These are phyloP conservation scores for Clavulina sp. DNA, from an alignment of 768 basidiomycete species.

Conservation along the genomic window DNA sequence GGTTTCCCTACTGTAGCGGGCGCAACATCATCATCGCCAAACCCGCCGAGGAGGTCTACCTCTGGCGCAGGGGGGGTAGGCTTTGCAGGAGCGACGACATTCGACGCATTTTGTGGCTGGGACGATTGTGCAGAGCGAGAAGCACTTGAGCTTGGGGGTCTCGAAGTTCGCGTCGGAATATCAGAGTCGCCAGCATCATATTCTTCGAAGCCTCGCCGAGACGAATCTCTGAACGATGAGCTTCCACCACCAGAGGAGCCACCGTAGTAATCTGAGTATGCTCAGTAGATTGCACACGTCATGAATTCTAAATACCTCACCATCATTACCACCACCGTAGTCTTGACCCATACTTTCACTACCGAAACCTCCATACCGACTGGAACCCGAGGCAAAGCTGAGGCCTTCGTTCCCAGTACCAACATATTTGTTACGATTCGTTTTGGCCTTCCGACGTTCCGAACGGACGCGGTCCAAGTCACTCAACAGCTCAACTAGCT, in stretches of 20 bases:
- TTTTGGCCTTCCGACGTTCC: constrained; percentile 85
- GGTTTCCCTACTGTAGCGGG: constrained; percentile 12
- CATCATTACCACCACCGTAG: constrained; percentile 5
- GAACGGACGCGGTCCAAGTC: constrained; percentile 81
- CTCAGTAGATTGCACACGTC: neutral
- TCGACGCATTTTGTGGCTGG: neutral
- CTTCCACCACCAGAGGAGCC: constrained; percentile 28
- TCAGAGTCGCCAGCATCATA: constrained; percentile 91
- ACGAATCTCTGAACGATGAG: constrained; percentile 36
- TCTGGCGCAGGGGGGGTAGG: constrained; percentile 16
- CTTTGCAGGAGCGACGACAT: neutral
- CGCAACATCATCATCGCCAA: constrained; percentile 44
- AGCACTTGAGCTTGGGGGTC: constrained; percentile 16
- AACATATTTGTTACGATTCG: constrained; percentile 74
- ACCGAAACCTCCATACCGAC: constrained; percentile 56
- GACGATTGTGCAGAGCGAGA: neutral
- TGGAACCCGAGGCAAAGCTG: constrained; percentile 39
- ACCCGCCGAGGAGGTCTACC: constrained; percentile 61
- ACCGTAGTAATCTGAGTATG: constrained; percentile 9
- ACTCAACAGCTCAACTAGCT: constrained; percentile 77
- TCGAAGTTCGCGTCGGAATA: constrained; percentile 30
- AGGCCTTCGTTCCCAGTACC: constrained; percentile 74
- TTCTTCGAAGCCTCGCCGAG: constrained; percentile 59
- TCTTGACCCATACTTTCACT: constrained; percentile 27
- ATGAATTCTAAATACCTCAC: too few species aligned